Conservation (phyloP, 768 basidiomycete species). For the Phanerodontia chrysosporium region DNA sequence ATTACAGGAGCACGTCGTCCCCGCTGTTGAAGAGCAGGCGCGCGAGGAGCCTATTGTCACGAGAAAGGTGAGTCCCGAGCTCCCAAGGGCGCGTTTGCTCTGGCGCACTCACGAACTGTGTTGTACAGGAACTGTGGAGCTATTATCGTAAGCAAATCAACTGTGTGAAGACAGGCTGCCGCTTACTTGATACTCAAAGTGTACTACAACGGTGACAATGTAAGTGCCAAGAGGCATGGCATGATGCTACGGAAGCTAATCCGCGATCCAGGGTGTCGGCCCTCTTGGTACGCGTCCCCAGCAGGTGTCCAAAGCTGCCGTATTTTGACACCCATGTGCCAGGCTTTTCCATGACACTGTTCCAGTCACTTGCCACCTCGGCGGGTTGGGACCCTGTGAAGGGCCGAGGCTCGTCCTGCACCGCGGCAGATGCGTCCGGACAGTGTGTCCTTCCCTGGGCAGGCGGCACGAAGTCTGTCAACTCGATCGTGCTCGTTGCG, state of each 20-base stretch:
- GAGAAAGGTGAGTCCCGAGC: constrained; percentile 28
- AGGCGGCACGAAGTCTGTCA: constrained; percentile 66
- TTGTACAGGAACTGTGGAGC: constrained; percentile 61
- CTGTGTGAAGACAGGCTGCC: neutral
- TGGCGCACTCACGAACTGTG: neutral
- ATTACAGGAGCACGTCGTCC: neutral
- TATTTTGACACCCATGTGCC: neutral
- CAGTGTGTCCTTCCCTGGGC: constrained; percentile 79
- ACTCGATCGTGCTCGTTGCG: constrained; percentile 71
- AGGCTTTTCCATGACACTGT: constrained; percentile 65
- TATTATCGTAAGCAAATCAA: constrained; percentile 57
- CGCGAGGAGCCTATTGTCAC: constrained; percentile 65
- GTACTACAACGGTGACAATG: constrained; percentile 80
- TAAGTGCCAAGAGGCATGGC: constrained; percentile 28
- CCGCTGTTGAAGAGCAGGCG: neutral
- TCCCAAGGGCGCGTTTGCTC: neutral
- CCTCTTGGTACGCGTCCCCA: constrained; percentile 37
- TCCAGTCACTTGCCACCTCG: constrained; percentile 64
- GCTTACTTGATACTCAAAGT: constrained; percentile 37
- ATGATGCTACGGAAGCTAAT: neutral
- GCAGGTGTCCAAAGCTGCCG: neutral
- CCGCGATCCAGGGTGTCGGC: constrained; percentile 53
- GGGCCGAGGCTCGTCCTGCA: constrained; percentile 71
- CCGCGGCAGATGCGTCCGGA: constrained; percentile 51
- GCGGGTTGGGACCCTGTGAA: constrained; percentile 72